Evolutionary conservation across 116 monocot genomes (phyloP), one percentile per base, ranked within the genome.

Genomic region (Iris pallida): DNA sequence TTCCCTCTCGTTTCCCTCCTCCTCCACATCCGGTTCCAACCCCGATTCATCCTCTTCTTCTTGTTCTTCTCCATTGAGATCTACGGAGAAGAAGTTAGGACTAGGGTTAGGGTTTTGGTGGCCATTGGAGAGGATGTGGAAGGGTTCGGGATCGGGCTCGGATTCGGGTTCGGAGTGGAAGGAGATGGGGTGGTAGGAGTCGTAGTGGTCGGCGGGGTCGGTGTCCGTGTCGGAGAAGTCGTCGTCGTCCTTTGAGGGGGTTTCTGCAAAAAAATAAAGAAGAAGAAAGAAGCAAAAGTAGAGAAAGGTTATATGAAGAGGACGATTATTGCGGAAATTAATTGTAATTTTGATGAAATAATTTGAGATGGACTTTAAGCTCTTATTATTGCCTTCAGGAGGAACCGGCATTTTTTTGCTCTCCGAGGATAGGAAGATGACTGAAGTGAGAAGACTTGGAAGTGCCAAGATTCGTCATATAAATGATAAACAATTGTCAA

Each of bases 1-100:
- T 61, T 89, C 93, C 62, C 55, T 76, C 78, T 81, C 76, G 63
- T 65, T 66, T 57, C 20, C 86, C 52, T 2, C 46, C 47, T 85
- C 84, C 45, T 72, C 77, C 20, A 86, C 75, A 51, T 72, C 79
- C 16, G 73, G 74, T 17, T 69, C 81, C 47, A 54, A 60, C 1
- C 57, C 61, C 12, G 65, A n/a, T 13, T 8, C 47, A 12, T 16
- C 77, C 3, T 16, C 64, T 7, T n/a, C 74, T 45, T 16, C 48
- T 5, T 42, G 13, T 12, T 30, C 57, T 10, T 42, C 46, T 1
- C 69, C 77, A 12, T 79, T 70, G 64, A 86, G 75, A 88, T 86
- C 79, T 61, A 88, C 53, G 8, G 70, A 45, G 12, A 42, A 55
- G 16, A 65, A 61, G 49, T 17, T 58, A 47, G 69, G 65, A 53